phyloP scores from a whole-genome alignment of 768 basidiomycete genomes.

The Termitomyces sp. region DNA sequence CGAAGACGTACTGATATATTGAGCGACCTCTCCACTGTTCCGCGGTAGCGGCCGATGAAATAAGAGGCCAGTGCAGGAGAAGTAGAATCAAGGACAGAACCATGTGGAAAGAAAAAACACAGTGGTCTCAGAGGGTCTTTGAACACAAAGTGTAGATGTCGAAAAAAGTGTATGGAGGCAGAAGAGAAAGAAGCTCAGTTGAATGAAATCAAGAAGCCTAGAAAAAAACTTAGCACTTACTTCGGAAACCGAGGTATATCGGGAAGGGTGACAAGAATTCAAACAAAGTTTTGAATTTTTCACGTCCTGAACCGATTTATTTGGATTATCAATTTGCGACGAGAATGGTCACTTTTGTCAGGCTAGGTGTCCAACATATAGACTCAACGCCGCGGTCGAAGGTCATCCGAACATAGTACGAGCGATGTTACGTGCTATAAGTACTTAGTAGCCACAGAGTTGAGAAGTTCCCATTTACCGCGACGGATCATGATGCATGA shows the following conservation, averaged over 20 bases:
- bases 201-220: not conserved
- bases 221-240: not conserved
- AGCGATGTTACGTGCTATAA: not conserved
- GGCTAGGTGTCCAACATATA: too few species aligned
- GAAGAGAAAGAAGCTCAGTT: not conserved
- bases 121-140: not conserved
- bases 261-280: not conserved
- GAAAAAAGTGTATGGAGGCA: not conserved
- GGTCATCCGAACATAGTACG: not conserved
- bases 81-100: slow-evolving; percentile 19
- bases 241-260: not conserved
- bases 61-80: slow-evolving; percentile 16
- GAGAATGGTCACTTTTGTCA: not conserved
- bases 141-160: not conserved
- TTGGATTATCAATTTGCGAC: not conserved
- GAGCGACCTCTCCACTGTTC: slow-evolving; percentile 74
- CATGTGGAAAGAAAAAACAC: slow-evolving; percentile 17
- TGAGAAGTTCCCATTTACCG: not conserved
- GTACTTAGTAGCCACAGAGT: not conserved
- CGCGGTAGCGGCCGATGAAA: slow-evolving; percentile 52
- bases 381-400: not conserved
- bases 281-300: not conserved
- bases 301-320: not conserved
- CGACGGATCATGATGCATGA: not conserved
- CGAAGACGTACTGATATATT: slow-evolving; percentile 63